phyloP scores from a whole-genome alignment of 805 yeast species.

The Candida boleticola region DNA sequence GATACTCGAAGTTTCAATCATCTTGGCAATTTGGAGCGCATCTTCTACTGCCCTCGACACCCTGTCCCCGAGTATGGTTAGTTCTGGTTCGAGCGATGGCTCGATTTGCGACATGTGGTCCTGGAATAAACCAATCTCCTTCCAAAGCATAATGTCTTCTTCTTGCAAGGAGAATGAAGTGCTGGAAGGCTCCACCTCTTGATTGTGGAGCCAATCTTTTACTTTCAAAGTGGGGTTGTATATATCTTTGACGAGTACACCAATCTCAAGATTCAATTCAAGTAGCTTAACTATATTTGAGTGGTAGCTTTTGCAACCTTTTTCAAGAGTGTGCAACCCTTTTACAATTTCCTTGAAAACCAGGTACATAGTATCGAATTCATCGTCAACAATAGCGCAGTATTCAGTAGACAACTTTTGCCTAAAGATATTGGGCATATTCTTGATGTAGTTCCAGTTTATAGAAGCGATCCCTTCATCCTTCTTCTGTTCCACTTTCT shows the following conservation, averaged over 20 bases:
- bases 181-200: constrained; percentile 1
- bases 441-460: constrained; percentile 25
- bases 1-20: constrained; percentile 26
- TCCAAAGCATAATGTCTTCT: constrained; percentile 17
- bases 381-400: constrained; percentile 35
- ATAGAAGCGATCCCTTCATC: constrained; percentile 1
- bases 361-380: constrained; percentile 28
- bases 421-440: constrained; percentile 32
- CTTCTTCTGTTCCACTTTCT: background rate
- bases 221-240: constrained; percentile 7
- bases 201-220: constrained; percentile 8
- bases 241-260: constrained; percentile 15
- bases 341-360: constrained; percentile 16
- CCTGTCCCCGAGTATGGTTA: constrained; percentile 7
- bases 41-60: constrained; percentile 14
- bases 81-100: constrained; percentile 14
- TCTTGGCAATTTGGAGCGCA: constrained; percentile 15
- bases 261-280: constrained; percentile 11
- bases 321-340: constrained; percentile 13
- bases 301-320: constrained; percentile 12
- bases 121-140: constrained; percentile 15
- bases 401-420: constrained; percentile 22
- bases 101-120: constrained; percentile 14
- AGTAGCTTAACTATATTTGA: constrained; percentile 8
- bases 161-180: too few relatives aligned